Evolutionary conservation across 768 basidiomycete genomes (phyloP).

Genomic region (Macrolepiota dolichaula): DNA sequence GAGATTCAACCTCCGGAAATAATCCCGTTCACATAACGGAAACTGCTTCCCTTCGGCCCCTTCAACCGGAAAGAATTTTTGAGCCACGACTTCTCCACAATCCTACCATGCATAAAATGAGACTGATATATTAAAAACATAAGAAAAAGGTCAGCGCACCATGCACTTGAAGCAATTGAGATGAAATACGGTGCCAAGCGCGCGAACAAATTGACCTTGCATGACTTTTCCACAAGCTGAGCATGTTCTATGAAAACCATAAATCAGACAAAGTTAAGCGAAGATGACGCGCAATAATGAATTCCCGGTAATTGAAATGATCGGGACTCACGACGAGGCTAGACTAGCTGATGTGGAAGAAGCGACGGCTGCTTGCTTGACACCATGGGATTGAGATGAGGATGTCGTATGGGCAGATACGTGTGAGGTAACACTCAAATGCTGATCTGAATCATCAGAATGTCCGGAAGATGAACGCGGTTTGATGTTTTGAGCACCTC

Average conservation of each 20-base stretch:
- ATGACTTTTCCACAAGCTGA: constrained; percentile 77
- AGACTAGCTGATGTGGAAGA: constrained; percentile 57
- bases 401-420: constrained; percentile 55
- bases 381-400: constrained; percentile 33
- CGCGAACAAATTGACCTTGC: constrained; percentile 96
- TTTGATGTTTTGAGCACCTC: constrained; percentile 42
- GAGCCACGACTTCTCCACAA: constrained; percentile 93
- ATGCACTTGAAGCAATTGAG: constrained; percentile 98
- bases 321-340: constrained; percentile 53
- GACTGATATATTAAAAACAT: not conserved
- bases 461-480: constrained; percentile 53
- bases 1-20: constrained; percentile 92
- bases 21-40: constrained; percentile 98
- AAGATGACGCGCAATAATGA: constrained; percentile 10
- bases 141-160: constrained; percentile 46
- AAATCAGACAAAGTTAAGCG: constrained; percentile 25
- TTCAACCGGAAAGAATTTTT: constrained; percentile 98
- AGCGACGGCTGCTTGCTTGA: constrained; percentile 40
- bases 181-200: constrained; percentile 90
- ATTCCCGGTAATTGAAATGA: constrained; percentile 6
- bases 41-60: constrained; percentile 84
- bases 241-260: constrained; percentile 50
- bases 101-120: constrained; percentile 53
- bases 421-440: constrained; percentile 44
- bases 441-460: constrained; percentile 45